These are phyloP conservation scores for Vitellaria paradoxa DNA, from an alignment of 179 eudicot genomes.

Conservation along the genomic window DNA sequence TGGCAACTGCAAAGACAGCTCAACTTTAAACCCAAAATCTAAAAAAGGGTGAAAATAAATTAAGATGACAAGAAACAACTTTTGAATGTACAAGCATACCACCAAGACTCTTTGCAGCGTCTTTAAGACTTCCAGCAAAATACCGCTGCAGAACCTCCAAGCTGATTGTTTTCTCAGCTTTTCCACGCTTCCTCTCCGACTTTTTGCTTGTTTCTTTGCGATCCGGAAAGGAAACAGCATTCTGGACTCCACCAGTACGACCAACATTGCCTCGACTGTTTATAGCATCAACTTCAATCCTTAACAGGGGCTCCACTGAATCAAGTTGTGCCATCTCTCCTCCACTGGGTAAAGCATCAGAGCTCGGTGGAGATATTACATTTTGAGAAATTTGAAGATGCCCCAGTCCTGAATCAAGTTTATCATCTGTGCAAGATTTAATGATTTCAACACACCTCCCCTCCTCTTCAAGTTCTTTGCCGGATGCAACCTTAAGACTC, in stretches of 20 bases:
- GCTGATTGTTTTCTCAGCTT: constrained; percentile 91
- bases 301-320: constrained; percentile 30
- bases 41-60: background rate
- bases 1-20: background rate
- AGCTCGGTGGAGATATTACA: constrained; percentile 22
- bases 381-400: constrained; percentile 23
- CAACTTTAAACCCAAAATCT: background rate
- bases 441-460: constrained; percentile 54
- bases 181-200: constrained; percentile 78
- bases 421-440: constrained; percentile 42
- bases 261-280: constrained; percentile 15
- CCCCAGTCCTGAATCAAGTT: constrained; percentile 35
- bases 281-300: constrained; percentile 30
- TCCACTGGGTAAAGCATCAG: constrained; percentile 30
- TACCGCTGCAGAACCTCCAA: constrained; percentile 87
- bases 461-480: constrained; percentile 66
- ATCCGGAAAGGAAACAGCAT: constrained; percentile 30
- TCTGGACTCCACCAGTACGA: constrained; percentile 25
- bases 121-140: constrained; percentile 91
- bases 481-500: constrained; percentile 76
- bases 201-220: constrained; percentile 43
- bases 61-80: background rate
- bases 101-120: constrained; percentile 89
- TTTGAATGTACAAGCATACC: constrained; percentile 38
- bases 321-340: constrained; percentile 20